Conservation (phyloP, 2,329 filamentous ascomycete genomes). For the Phyllosticta capitalensis region DNA sequence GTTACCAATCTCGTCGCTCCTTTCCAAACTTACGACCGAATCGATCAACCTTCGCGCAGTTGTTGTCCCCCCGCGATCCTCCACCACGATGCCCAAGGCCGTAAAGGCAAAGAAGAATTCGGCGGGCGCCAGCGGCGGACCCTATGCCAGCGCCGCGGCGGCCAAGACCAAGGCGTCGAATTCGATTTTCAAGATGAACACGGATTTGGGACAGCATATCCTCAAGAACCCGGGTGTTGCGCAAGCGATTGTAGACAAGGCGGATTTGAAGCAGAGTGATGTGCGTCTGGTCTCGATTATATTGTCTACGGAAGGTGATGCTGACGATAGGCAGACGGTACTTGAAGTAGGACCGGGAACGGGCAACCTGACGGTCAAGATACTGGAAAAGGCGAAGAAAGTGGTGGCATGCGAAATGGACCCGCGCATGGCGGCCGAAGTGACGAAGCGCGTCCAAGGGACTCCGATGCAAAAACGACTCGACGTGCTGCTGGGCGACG, state of each 20-base stretch:
- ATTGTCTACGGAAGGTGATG: background rate
- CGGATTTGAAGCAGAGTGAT: slow-evolving; percentile 79
- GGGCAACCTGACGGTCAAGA: slow-evolving; percentile 80
- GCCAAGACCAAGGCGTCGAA: slow-evolving; percentile 49
- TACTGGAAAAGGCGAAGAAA: slow-evolving; percentile 78
- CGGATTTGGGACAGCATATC: slow-evolving; percentile 80
- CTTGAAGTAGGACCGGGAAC: slow-evolving; percentile 89
- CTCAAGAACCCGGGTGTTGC: slow-evolving; percentile 19
- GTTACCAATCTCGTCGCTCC: too few species aligned
- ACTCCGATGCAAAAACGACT: slow-evolving; percentile 75
- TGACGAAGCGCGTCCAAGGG: slow-evolving; percentile 87
- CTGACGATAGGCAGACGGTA: slow-evolving; percentile 47
- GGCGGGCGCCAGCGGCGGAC: slow-evolving; percentile 27
- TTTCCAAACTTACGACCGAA: too few species aligned
- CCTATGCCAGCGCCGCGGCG: slow-evolving; percentile 36
- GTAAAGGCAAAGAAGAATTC: slow-evolving; percentile 29
- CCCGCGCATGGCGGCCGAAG: slow-evolving; percentile 90
- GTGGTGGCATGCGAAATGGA: slow-evolving; percentile 85
- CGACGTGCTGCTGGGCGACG: slow-evolving; percentile 82
- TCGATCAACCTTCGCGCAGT: too few species aligned
- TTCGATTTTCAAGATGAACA: slow-evolving; percentile 86
- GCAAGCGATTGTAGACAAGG: slow-evolving; percentile 72
- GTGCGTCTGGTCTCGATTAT: background rate
- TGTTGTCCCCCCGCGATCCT: too few species aligned
- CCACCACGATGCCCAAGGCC: slow-evolving; percentile 35